phyloP scores from a whole-genome alignment of 1,284 basidiomycete genomes.

The Tetrapyrgos nigripes region DNA sequence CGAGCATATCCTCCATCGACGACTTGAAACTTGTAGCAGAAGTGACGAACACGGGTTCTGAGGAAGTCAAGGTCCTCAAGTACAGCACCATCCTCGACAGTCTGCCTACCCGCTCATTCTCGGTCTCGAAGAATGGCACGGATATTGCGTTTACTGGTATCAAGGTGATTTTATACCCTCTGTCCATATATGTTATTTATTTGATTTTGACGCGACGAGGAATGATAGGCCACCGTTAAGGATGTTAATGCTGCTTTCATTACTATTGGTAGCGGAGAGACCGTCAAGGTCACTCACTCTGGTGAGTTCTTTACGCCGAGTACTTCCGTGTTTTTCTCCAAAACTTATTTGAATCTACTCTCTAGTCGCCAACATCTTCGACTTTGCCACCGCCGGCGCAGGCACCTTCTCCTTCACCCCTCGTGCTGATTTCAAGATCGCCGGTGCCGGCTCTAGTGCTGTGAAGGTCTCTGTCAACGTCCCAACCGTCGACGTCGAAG shows the following conservation, averaged over 20 bases:
- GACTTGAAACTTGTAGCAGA: conserved; percentile 43
- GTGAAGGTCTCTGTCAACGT: conserved; percentile 29
- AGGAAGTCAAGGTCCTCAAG: conserved; percentile 46
- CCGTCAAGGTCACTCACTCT: background rate
- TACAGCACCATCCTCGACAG: conserved; percentile 51
- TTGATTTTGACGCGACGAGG: background rate
- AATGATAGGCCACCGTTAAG: background rate
- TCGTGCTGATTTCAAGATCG: conserved; percentile 16
- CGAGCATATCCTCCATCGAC: conserved; percentile 42
- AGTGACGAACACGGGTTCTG: conserved; percentile 45
- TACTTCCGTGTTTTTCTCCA: background rate
- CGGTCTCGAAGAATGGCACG: conserved; percentile 44
- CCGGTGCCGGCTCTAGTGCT: conserved; percentile 24
- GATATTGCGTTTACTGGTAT: conserved; percentile 49
- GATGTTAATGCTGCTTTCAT: background rate
- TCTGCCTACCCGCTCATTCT: conserved; percentile 51
- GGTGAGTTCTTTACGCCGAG: no score
- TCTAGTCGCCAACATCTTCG: conserved; percentile 16
- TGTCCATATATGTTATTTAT: no score
- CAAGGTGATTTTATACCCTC: conserved; percentile 33
- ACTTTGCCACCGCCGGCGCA: conserved; percentile 17
- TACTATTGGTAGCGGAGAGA: background rate
- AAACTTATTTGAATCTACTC: background rate
- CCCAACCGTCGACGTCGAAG: conserved; percentile 36
- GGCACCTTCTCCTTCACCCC: conserved; percentile 19